Percentiles rank a stretch among this genome's conserved stretches.
Conservation (phyloP, 768 basidiomycete genomes). For the Suillus occidentalis region DNA sequence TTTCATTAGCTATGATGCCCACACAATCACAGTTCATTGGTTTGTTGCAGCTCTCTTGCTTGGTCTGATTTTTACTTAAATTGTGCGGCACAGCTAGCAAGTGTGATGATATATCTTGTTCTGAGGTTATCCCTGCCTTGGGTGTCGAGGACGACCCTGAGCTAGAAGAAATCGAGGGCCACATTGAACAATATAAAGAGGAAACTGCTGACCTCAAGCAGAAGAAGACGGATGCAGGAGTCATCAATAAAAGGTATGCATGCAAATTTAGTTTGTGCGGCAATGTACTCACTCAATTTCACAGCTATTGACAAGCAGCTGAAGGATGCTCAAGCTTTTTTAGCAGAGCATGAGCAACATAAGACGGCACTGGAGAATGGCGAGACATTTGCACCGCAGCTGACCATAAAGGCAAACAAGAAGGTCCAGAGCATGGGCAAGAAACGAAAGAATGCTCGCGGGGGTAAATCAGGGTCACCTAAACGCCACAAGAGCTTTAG, state of each 20-base stretch:
- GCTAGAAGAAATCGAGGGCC: conserved; percentile 49
- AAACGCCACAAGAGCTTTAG: conserved; percentile 44
- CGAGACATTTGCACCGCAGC: conserved; percentile 40
- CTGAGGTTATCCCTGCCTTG: conserved; percentile 53
- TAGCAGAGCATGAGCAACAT: conserved; percentile 44
- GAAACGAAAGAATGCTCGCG: conserved; percentile 51
- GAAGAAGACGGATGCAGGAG: conserved; percentile 41
- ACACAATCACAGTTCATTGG: conserved; percentile 64
- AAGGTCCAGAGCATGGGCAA: conserved; percentile 28
- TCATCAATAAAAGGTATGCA: conserved; percentile 42
- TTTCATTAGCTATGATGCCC: conserved; percentile 49
- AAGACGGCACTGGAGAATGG: conserved; percentile 47
- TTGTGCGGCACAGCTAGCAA: conserved; percentile 46
- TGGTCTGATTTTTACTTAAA: not conserved
- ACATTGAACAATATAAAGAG: conserved; percentile 36
- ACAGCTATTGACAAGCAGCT: conserved; percentile 43
- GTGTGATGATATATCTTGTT: conserved; percentile 63
- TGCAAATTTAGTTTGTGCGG: not conserved
- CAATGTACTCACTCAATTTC: not conserved
- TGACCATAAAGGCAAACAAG: conserved; percentile 33
- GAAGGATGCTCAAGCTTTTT: conserved; percentile 36
- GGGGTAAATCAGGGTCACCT: conserved; percentile 40
- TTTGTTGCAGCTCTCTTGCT: conserved; percentile 15
- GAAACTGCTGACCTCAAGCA: conserved; percentile 42
- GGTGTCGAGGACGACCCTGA: conserved; percentile 52